Evolutionary conservation across 345 rosid genomes (phyloP), one percentile per base, ranked within the genome.

Genomic region (Syzygium aqueum): DNA sequence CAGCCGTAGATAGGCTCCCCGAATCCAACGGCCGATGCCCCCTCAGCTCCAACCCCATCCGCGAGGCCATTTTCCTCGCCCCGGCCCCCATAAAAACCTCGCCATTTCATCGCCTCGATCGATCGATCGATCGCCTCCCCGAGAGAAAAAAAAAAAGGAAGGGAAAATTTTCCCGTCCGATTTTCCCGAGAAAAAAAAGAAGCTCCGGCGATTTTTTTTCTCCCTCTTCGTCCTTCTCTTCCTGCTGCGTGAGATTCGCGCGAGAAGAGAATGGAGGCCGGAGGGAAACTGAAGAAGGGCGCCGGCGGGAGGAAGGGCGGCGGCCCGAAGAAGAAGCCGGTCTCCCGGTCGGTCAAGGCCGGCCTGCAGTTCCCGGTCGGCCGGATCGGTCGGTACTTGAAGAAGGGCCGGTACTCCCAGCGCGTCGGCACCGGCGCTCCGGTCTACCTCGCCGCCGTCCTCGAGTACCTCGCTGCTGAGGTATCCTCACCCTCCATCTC

Each of bases 401-500:
- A 95, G 93, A 93, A 94, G 86, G 97, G 98, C 7, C 93, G 97
- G 17, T 95, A 96, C 59, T 87, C 96, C 3, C 89, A 92, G 87
- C 93, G 97, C 17, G 95, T 95, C 13, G 97, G 96, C 27, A 86
- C 93, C 53, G 98, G 97, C 30, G 96, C 97, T 93, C 97, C 96
- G 11, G 95, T 96, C 23, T 94, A 95, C 86, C 90, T 95, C 52
- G 98, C 98, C 80, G 96, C 97, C 12, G 98, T 96, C 5, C 98
- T 96, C 7, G 98, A 96, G 83, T 96, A 95, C 84, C 94, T 95
- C 11, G 98, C 98, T 5, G 98, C 98, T 89, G 96, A 96, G 94
- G 97, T 95, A 82, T 84, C 15, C 80, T 33, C 67, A 8, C 49
- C 33, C 77, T 6, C 51, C 21, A n/a, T 54, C 51, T 63, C 27